Conservation (phyloP, 495 filamentous ascomycete species). For the Podospora australis region DNA sequence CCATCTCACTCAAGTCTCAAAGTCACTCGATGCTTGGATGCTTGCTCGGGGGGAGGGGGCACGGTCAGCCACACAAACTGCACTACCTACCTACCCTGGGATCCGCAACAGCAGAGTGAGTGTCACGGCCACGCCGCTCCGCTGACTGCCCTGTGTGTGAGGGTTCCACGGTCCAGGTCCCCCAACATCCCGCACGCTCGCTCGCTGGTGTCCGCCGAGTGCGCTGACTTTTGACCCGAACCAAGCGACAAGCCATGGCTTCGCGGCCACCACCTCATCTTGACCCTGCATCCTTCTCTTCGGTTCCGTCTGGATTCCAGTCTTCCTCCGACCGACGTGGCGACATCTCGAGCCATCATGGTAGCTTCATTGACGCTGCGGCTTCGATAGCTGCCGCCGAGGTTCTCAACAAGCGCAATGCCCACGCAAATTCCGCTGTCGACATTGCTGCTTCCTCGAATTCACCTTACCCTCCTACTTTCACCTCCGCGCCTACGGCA, state of each 20-base stretch:
- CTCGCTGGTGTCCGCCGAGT: background rate
- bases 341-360: conserved; percentile 16
- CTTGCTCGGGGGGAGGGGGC: too few relatives aligned
- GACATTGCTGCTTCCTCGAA: conserved; percentile 6
- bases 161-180: background rate
- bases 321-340: conserved; percentile 7
- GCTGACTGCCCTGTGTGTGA: background rate
- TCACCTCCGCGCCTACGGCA: too few relatives aligned
- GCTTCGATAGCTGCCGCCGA: conserved; percentile 21
- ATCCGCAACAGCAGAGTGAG: too few relatives aligned
- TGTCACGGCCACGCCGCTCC: background rate
- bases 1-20: too few relatives aligned
- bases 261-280: conserved; percentile 4
- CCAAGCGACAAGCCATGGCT: conserved; percentile 17
- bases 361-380: conserved; percentile 7
- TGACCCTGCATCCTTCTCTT: conserved; percentile 1
- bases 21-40: too few relatives aligned
- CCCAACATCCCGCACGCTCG: conserved; percentile 1
- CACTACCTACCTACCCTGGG: too few relatives aligned
- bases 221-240: background rate
- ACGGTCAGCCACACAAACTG: too few relatives aligned
- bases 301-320: background rate
- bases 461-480: conserved; percentile 1
- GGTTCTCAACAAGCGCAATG: conserved; percentile 15
- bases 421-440: conserved; percentile 18